A percentile compares a stretch with the other conserved stretches of the same genome.
These are phyloP conservation scores for Luffa aegyptiaca DNA, from an alignment of 306 rosid species.

Conservation along the genomic window DNA sequence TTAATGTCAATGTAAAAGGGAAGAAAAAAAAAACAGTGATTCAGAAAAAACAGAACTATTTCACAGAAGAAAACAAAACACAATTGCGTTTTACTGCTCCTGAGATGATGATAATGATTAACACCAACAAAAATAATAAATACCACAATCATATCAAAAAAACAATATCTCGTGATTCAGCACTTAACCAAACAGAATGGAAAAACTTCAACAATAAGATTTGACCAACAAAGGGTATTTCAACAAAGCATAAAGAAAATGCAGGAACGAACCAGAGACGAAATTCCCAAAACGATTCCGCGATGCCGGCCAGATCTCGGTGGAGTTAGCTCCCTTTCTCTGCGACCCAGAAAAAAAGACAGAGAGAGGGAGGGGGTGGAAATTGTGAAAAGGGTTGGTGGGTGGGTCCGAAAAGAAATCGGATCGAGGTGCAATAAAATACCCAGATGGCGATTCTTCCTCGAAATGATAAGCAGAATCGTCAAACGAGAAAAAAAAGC, in stretches of 20 bases:
- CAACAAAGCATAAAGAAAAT: not conserved
- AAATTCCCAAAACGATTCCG: not conserved
- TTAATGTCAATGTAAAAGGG: not conserved
- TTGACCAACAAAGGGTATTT: not conserved
- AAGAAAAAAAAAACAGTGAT: not conserved
- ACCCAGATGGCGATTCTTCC: conserved; percentile 10
- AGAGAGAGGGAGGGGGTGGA: not conserved
- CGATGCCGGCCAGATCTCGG: not conserved
- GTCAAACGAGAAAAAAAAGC: not conserved
- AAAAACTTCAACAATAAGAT: not conserved
- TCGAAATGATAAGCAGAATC: not conserved
- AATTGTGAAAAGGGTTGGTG: not conserved
- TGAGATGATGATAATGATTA: not conserved
- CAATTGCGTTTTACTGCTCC: not conserved
- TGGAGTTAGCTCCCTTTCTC: conserved; percentile 1
- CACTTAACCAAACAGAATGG: not conserved
- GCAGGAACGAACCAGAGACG: conserved; percentile 3
- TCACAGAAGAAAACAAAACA: not conserved
- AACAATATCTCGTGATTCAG: not conserved
- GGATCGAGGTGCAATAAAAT: conserved; percentile 7
- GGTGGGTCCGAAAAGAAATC: conserved; percentile 2
- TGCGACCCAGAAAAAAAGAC: not conserved
- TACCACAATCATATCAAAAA: not conserved
- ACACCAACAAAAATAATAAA: not conserved
- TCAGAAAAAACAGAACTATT: not conserved